Evolutionary conservation across 1,284 basidiomycete species (phyloP), one percentile per base, ranked within the genome.

Genomic region (Hymenochaete sp.): DNA sequence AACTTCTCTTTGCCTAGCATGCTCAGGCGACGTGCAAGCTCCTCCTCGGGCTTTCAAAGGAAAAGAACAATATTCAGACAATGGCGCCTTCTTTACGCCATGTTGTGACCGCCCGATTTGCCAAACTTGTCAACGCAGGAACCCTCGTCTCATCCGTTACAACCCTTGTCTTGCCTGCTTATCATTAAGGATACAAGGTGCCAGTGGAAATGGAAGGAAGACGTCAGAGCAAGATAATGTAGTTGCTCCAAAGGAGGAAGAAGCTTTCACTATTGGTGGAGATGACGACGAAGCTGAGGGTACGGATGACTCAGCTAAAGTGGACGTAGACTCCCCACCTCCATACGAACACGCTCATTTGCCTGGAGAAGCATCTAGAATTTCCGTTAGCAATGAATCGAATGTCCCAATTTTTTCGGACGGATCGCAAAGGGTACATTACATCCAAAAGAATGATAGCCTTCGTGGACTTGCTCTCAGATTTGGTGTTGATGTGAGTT

Each of bases 81-180:
- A 44, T 50, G 47, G 27, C 37, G 47, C 9, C 33, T 75, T 74
- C 61, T 59, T 64, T 4, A 82, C 80, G 0, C 60, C 57, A 10
- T 82, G 80, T 59, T 83, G 80, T 60, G 52, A 54, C 10, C 68
- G 71, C 2, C 74, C 75, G 1, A 82, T 83, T 31, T 83, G 80
- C 52, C 63, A 68, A 3, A 47, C 57, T 1, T 83, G 80, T 53
- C 60, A 77, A 16, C 40, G 57, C 3, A 56, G 63, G 4, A 82
- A 82, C 54, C 76, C 79, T 2, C 69, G 79, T 13, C 64, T 83
- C 18, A 61, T 66, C 18, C 64, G 76, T 45, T 82, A 82, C 52
- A 64, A 81, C 54, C 80, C 80, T 4, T 83, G 80, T 58, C 59
- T 83, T 11, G 67, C 68, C 9, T 83, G 80, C 56, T 65, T 81